A percentile compares a stretch with the other conserved stretches of the same genome.
phyloP scores from a whole-genome alignment of 2,329 filamentous ascomycete species.

The Talaromyces sp. region DNA sequence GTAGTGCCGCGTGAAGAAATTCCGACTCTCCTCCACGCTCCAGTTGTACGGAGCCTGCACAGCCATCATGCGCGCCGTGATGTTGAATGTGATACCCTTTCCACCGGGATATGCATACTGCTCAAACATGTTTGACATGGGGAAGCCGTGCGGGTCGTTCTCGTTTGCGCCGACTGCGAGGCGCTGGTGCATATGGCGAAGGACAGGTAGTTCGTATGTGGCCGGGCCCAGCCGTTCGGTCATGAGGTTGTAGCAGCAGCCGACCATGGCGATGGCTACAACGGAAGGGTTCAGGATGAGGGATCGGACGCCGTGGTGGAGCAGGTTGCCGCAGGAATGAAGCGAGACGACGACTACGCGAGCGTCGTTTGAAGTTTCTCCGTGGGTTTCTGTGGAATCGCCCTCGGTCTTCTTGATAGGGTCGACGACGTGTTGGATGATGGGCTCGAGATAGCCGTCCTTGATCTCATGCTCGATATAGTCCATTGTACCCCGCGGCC shows the following conservation, averaged over 20 bases:
- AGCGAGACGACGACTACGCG: slow-evolving; percentile 84
- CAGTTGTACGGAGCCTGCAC: slow-evolving; percentile 94
- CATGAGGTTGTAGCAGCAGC: slow-evolving; percentile 96
- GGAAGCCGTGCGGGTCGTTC: slow-evolving; percentile 88
- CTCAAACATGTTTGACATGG: slow-evolving; percentile 72
- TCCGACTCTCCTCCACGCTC: slow-evolving; percentile 72
- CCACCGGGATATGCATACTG: slow-evolving; percentile 51
- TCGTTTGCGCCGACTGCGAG: slow-evolving; percentile 63
- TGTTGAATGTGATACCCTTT: slow-evolving; percentile 76
- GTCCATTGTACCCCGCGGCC: slow-evolving; percentile 31
- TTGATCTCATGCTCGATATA: slow-evolving; percentile 44
- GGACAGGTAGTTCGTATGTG: slow-evolving; percentile 75
- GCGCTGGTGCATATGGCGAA: slow-evolving; percentile 70
- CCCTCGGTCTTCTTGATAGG: slow-evolving; percentile 2
- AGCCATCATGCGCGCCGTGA: slow-evolving; percentile 97
- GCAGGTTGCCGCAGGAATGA: slow-evolving; percentile 95
- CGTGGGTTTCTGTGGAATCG: background rate
- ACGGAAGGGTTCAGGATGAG: slow-evolving; percentile 79
- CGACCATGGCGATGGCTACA: slow-evolving; percentile 87
- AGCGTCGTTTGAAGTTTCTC: slow-evolving; percentile 15
- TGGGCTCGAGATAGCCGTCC: slow-evolving; percentile 39
- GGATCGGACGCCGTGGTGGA: slow-evolving; percentile 87
- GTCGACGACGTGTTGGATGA: slow-evolving; percentile 32
- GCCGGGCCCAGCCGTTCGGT: slow-evolving; percentile 85
- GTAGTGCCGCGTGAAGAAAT: slow-evolving; percentile 89